Evolutionary conservation across 768 basidiomycete species (phyloP).

Genomic region (Phylloporus sp.): DNA sequence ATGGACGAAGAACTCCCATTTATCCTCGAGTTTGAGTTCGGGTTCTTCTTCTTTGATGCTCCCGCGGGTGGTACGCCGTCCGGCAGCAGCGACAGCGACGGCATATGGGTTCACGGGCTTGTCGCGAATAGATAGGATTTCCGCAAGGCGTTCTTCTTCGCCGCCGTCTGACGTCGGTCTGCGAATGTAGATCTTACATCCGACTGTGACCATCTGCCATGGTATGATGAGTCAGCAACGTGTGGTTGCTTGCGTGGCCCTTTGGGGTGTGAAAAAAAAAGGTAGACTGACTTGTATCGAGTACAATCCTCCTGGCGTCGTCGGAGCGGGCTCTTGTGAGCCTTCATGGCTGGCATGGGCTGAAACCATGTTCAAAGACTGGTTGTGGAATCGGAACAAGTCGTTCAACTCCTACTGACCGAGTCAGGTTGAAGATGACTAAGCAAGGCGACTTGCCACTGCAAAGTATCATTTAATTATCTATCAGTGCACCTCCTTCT

Average conservation of each 20-base stretch:
- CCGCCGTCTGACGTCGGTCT: slow-evolving; percentile 72
- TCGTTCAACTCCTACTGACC: slow-evolving; percentile 4
- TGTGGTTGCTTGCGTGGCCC: slow-evolving; percentile 10
- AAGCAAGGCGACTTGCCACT: slow-evolving; percentile 14
- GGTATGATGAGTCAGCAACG: slow-evolving; percentile 35
- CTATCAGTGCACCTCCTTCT: background rate
- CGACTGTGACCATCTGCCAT: slow-evolving; percentile 74
- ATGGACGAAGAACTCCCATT: slow-evolving; percentile 94
- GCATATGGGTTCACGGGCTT: slow-evolving; percentile 64
- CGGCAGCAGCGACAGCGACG: slow-evolving; percentile 7
- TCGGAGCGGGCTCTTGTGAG: slow-evolving; percentile 50
- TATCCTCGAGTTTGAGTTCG: slow-evolving; percentile 61
- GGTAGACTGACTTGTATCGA: slow-evolving; percentile 56
- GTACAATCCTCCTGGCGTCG: slow-evolving; percentile 73
- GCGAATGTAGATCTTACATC: slow-evolving; percentile 92
- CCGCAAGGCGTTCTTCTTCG: slow-evolving; percentile 87
- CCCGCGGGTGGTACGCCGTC: slow-evolving; percentile 38
- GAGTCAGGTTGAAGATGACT: slow-evolving; percentile 16
- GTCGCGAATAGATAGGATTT: slow-evolving; percentile 92
- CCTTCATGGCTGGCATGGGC: slow-evolving; percentile 30
- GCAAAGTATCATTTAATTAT: too few relatives aligned
- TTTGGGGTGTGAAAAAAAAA: slow-evolving; percentile 24
- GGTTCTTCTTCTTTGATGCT: slow-evolving; percentile 43
- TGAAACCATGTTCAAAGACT: slow-evolving; percentile 26
- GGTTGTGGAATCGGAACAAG: slow-evolving; percentile 5